Conservation (phyloP, 148 eudicot genomes). For the Vaccinium darrowii region DNA sequence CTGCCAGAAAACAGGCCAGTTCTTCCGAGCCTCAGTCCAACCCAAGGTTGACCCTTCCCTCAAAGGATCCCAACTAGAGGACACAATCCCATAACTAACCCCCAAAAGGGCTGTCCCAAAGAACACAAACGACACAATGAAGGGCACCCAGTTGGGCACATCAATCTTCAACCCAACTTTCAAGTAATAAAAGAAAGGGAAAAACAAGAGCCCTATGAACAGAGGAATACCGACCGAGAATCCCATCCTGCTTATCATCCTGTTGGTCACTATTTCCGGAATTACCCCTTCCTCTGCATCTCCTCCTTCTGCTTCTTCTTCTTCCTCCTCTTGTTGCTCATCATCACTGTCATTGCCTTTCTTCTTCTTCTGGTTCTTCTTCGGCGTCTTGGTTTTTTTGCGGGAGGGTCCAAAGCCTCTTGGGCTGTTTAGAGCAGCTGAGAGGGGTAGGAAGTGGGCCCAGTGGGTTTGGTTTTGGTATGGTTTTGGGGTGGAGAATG, state of each 20-base stretch:
- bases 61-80: slow-evolving; percentile 94
- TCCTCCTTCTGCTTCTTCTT: slow-evolving; percentile 37
- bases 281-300: slow-evolving; percentile 59
- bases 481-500: slow-evolving; percentile 22
- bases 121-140: slow-evolving; percentile 82
- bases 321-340: slow-evolving; percentile 33
- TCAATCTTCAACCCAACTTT: slow-evolving; percentile 85
- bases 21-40: slow-evolving; percentile 64
- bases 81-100: slow-evolving; percentile 94
- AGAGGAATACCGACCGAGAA: slow-evolving; percentile 82
- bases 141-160: slow-evolving; percentile 90
- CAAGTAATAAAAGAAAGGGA: slow-evolving; percentile 88
- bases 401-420: slow-evolving; percentile 67
- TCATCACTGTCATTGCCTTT: slow-evolving; percentile 24
- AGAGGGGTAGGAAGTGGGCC: slow-evolving; percentile 27
- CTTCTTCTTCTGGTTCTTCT: slow-evolving; percentile 38
- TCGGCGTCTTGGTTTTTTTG: slow-evolving; percentile 42
- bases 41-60: slow-evolving; percentile 95
- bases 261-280: slow-evolving; percentile 87
- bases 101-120: slow-evolving; percentile 89
- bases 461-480: slow-evolving; percentile 15
- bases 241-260: slow-evolving; percentile 85
- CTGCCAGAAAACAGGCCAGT: slow-evolving; percentile 81
- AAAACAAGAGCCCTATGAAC: slow-evolving; percentile 66
- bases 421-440: slow-evolving; percentile 61